A percentile compares a stretch with the other conserved stretches of the same genome.
These are phyloP conservation scores for Sporobolomyces phaffii DNA, from an alignment of 768 basidiomycete species.

Conservation along the genomic window DNA sequence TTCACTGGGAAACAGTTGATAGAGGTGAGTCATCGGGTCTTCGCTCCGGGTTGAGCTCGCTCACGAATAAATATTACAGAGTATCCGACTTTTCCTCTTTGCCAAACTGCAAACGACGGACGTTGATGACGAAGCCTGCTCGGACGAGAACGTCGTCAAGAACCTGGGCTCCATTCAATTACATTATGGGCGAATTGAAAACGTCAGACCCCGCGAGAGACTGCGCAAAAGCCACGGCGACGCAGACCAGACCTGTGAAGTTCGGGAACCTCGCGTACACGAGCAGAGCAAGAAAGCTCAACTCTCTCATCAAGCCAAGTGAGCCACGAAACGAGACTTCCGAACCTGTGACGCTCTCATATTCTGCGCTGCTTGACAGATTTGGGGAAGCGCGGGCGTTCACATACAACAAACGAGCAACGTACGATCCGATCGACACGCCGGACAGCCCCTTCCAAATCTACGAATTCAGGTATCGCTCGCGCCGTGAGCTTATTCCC, in stretches of 20 bases:
- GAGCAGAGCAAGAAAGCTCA: neutral
- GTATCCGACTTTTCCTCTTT: neutral
- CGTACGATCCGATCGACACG: neutral
- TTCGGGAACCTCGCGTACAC: no score
- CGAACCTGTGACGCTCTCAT: neutral
- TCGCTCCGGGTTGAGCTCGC: neutral
- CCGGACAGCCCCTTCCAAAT: neutral
- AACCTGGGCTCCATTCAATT: neutral
- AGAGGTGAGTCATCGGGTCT: neutral
- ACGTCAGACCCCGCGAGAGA: neutral
- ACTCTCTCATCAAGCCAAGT: conserved; percentile 7
- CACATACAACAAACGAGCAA: neutral
- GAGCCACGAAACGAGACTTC: no score
- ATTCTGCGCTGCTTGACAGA: neutral
- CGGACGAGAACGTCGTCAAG: conserved; percentile 1
- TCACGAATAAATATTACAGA: neutral
- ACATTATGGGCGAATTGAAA: neutral
- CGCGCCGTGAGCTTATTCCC: neutral
- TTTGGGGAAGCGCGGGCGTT: neutral
- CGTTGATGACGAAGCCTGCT: neutral
- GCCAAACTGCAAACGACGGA: conserved; percentile 1
- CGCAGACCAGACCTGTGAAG: no score
- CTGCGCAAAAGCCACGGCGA: neutral
- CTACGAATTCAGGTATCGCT: conserved; percentile 5
- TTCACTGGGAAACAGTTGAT: no score